These are phyloP conservation scores for Aspergillus cavernicola DNA, from an alignment of 495 filamentous ascomycete species.

Conservation along the genomic window DNA sequence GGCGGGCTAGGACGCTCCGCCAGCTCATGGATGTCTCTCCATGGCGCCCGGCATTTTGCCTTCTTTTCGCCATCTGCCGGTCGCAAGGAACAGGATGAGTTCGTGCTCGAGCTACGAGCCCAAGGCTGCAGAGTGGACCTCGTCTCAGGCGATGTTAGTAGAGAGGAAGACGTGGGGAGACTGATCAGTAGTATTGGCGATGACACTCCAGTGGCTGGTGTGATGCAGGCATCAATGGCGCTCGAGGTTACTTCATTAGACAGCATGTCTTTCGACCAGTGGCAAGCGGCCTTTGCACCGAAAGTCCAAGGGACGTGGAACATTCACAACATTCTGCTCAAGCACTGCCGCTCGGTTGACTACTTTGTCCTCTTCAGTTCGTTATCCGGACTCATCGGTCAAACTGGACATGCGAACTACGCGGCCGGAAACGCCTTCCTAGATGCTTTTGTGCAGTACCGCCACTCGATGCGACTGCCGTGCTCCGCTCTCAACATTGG, in stretches of 20 bases:
- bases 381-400: neutral
- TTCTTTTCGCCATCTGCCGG: constrained; percentile 3
- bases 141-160: neutral
- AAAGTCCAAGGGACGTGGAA: constrained; percentile 9
- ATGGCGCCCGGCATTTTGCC: constrained; percentile 1
- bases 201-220: neutral
- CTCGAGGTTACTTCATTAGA: neutral
- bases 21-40: constrained; percentile 3
- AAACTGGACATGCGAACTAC: constrained; percentile 2
- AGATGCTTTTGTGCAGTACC: constrained; percentile 4
- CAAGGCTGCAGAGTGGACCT: constrained; percentile 2
- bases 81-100: neutral
- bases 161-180: neutral
- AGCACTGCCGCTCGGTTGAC: neutral
- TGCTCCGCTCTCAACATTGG: constrained; percentile 1
- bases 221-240: constrained; percentile 7
- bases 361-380: constrained; percentile 4
- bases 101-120: neutral
- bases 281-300: neutral
- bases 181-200: neutral
- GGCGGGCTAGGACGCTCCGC: constrained; percentile 4
- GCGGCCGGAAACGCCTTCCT: constrained; percentile 5
- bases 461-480: neutral
- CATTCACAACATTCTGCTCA: neutral
- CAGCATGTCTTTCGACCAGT: constrained; percentile 1